Conservation (phyloP, 768 basidiomycete species). For the Chlorophyllum brunneum region DNA sequence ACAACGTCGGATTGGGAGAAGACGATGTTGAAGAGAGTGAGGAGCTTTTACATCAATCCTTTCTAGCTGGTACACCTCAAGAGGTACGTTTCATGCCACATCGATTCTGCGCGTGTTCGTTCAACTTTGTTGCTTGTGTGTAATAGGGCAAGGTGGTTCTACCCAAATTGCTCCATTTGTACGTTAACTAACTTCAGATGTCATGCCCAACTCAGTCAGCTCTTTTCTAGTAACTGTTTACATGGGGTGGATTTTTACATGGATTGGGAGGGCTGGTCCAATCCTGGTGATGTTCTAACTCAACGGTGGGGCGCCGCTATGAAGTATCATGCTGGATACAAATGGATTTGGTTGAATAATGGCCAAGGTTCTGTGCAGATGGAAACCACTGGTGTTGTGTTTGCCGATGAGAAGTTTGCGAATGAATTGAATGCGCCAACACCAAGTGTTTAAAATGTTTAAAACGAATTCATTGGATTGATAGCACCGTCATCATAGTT, state of each 20-base stretch:
- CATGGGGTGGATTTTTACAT: conserved; percentile 36
- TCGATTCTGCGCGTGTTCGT: background rate
- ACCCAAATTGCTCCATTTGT: conserved; percentile 51
- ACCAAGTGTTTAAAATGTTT: background rate
- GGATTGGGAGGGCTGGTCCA: conserved; percentile 44
- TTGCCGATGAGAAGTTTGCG: conserved; percentile 34
- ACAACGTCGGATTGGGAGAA: conserved; percentile 38
- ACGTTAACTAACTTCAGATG: conserved; percentile 18
- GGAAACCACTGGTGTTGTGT: conserved; percentile 30
- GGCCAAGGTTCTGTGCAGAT: conserved; percentile 22
- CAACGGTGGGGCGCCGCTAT: conserved; percentile 41
- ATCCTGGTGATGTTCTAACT: conserved; percentile 33
- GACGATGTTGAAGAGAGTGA: conserved; percentile 31
- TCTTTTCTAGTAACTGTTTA: conserved; percentile 35
- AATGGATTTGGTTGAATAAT: conserved; percentile 48
- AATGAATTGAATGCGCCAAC: background rate
- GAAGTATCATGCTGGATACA: conserved; percentile 42
- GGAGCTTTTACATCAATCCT: conserved; percentile 31
- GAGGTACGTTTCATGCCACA: conserved; percentile 20
- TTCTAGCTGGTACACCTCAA: conserved; percentile 35
- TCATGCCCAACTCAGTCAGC: background rate
- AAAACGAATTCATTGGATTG: background rate
- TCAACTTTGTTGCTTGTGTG: background rate
- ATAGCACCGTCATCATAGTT: background rate
- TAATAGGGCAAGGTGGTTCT: conserved; percentile 32